phyloP scores from a whole-genome alignment of 1,284 basidiomycete species.

The Puccinia triticina region DNA sequence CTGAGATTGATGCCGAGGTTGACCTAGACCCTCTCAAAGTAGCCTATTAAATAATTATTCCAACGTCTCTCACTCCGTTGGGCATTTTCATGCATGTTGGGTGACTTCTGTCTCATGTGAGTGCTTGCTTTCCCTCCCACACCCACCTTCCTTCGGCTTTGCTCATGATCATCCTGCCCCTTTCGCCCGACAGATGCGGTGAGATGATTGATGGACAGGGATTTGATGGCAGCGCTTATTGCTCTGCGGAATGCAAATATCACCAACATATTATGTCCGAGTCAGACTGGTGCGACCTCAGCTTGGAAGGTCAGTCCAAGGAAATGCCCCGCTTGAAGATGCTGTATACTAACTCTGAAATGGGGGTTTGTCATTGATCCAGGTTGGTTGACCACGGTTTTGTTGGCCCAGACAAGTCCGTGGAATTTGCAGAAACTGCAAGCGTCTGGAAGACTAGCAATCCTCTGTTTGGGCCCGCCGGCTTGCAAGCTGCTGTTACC shows the following conservation, averaged over 20 bases:
- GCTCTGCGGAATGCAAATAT: not conserved
- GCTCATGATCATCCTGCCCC: constrained; percentile 35
- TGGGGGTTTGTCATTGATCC: not conserved
- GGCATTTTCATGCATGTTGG: not conserved
- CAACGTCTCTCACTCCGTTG: constrained; percentile 80
- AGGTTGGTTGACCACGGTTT: constrained; percentile 11
- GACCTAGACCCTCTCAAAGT: constrained; percentile 93
- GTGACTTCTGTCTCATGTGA: not conserved
- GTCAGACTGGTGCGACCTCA: not conserved
- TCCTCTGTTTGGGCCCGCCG: no score
- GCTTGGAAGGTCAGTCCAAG: not conserved
- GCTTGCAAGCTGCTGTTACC: no score
- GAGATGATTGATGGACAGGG: not conserved
- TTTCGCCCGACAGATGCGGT: constrained; percentile 9
- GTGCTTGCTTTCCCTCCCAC: not conserved
- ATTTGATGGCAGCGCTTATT: not conserved
- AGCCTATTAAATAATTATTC: constrained; percentile 97
- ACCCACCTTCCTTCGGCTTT: constrained; percentile 48
- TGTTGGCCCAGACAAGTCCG: constrained; percentile 6
- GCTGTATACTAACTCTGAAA: no score
- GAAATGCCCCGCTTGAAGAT: no score
- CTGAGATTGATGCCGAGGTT: constrained; percentile 96
- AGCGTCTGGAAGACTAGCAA: constrained; percentile 10
- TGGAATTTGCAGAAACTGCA: constrained; percentile 9
- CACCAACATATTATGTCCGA: not conserved